These are phyloP conservation scores for Coprinopsis cinerea DNA, from an alignment of 768 basidiomycete genomes.

Conservation along the genomic window DNA sequence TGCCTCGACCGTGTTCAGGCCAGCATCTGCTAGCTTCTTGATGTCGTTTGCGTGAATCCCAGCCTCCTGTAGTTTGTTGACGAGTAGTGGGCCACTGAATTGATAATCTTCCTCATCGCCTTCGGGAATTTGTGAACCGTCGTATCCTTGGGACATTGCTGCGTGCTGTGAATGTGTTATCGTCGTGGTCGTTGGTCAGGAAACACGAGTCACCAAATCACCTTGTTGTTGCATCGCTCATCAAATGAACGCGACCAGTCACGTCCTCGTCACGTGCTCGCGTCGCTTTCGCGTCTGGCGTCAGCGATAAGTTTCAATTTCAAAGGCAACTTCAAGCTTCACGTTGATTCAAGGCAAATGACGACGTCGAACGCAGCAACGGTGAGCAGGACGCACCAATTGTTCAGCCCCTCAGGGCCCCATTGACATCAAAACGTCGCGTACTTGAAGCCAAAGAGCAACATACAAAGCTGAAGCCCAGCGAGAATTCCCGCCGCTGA, in stretches of 20 bases:
- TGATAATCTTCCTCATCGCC: slow-evolving; percentile 50
- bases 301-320: no score
- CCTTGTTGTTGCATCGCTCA: slow-evolving; percentile 1
- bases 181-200: not conserved
- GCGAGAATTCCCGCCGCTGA: no score
- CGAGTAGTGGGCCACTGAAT: slow-evolving; percentile 76
- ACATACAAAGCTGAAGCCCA: no score
- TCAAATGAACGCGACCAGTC: slow-evolving; percentile 9
- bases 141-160: slow-evolving; percentile 53
- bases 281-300: not conserved
- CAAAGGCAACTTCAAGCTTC: not conserved
- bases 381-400: no score
- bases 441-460: no score
- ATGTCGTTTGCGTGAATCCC: slow-evolving; percentile 88
- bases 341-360: not conserved
- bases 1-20: slow-evolving; percentile 89
- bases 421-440: no score
- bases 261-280: slow-evolving; percentile 1
- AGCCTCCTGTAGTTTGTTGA: slow-evolving; percentile 79
- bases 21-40: slow-evolving; percentile 91
- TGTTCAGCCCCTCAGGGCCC: no score
- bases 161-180: not conserved
- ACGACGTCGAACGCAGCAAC: no score
- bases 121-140: slow-evolving; percentile 39
- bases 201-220: slow-evolving; percentile 10